Evolutionary conservation across 2,329 filamentous ascomycete genomes (phyloP).

Genomic region (Hypoxylon rubiginosum): DNA sequence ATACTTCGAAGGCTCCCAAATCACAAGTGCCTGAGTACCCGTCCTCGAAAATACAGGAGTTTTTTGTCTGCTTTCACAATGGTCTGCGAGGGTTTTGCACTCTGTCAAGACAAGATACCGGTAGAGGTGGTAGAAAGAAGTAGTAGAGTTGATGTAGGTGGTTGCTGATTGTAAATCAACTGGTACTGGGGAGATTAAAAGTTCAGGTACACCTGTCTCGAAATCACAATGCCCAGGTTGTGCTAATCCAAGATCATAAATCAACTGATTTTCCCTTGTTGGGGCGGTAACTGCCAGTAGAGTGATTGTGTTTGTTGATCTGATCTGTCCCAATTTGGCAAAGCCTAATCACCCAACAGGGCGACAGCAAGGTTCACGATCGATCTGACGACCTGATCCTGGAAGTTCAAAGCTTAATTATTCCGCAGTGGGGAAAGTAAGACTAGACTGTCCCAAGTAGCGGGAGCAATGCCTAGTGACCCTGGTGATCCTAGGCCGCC

Average conservation of each 20-base stretch:
- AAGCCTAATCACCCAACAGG: neutral
- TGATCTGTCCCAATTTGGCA: constrained; percentile 1
- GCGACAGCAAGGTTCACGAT: neutral
- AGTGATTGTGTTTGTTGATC: neutral
- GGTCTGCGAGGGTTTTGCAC: neutral
- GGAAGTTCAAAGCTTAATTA: neutral
- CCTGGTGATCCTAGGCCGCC: neutral
- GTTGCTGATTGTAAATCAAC: constrained; percentile 5
- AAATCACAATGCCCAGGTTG: neutral
- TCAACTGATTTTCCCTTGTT: neutral
- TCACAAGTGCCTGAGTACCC: neutral
- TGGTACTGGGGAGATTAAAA: neutral
- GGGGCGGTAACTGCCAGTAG: neutral
- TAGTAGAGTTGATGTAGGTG: constrained; percentile 5
- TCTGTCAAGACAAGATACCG: neutral
- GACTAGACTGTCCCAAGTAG: neutral
- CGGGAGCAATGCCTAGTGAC: neutral
- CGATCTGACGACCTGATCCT: neutral
- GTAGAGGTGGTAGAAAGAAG: neutral
- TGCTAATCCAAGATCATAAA: neutral
- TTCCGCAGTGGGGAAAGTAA: constrained; percentile 10
- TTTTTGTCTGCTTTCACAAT: neutral
- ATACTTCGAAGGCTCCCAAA: too few relatives aligned
- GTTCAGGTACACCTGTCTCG: neutral
- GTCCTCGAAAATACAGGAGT: neutral